phyloP scores from a whole-genome alignment of 2,329 filamentous ascomycete species.

The Botryosphaeria dothidea region DNA sequence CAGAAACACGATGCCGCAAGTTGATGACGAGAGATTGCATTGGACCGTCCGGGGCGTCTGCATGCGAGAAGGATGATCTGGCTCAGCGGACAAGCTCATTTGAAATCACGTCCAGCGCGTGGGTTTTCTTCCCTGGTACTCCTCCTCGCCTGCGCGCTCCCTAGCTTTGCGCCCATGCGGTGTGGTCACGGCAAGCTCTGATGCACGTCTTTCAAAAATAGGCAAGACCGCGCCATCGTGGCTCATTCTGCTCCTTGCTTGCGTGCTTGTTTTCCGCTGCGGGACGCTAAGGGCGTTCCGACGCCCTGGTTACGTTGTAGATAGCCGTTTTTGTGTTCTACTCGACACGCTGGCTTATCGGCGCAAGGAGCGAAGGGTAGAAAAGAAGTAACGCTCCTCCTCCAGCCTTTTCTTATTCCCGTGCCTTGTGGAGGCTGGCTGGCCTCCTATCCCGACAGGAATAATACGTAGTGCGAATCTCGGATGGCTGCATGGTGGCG shows the following conservation, averaged over 20 bases:
- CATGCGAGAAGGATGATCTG: conserved; percentile 9
- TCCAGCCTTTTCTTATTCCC: not conserved
- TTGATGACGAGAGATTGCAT: conserved; percentile 13
- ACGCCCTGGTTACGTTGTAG: not conserved
- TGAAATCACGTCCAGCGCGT: conserved; percentile 6
- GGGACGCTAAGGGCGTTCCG: not conserved
- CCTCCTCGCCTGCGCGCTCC: conserved; percentile 7
- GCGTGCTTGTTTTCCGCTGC: not conserved
- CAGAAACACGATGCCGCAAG: conserved; percentile 1
- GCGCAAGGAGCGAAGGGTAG: not conserved
- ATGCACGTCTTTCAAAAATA: not conserved
- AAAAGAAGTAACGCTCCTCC: not conserved
- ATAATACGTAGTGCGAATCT: conserved; percentile 9
- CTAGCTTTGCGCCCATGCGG: conserved; percentile 14
- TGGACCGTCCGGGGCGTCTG: not conserved
- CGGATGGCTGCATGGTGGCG: conserved; percentile 6
- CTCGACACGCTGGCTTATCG: conserved; percentile 1
- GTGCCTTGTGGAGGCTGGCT: not conserved
- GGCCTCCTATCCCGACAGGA: not conserved
- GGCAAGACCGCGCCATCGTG: conserved; percentile 2
- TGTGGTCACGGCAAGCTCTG: not conserved
- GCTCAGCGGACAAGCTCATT: conserved; percentile 9
- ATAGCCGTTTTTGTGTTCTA: conserved; percentile 9
- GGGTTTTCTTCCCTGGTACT: not conserved
- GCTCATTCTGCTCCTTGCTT: conserved; percentile 16